phyloP scores from a whole-genome alignment of 1,139 yeast species.

The Saccharomyces hybrid region DNA sequence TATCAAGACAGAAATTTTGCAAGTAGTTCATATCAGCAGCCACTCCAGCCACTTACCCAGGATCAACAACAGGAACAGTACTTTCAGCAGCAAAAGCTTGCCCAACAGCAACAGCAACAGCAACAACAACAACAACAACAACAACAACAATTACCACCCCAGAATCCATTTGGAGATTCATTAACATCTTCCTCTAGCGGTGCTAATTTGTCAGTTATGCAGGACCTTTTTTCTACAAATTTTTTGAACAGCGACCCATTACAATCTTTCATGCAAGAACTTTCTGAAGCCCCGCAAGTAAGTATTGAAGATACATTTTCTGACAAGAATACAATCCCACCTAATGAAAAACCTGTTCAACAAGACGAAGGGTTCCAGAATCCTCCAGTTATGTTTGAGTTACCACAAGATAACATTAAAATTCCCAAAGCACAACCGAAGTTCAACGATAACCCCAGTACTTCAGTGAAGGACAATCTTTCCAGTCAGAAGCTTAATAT shows the following conservation, averaged over 20 bases:
- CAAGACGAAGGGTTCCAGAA: background rate
- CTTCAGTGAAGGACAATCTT: constrained; percentile 16
- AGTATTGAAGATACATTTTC: background rate
- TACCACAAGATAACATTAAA: background rate
- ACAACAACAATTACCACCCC: constrained; percentile 6
- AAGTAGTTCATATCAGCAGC: background rate
- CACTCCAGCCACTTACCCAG: background rate
- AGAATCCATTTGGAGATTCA: background rate
- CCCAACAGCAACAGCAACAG: constrained; percentile 2
- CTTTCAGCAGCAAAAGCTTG: constrained; percentile 1
- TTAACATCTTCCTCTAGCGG: constrained; percentile 1
- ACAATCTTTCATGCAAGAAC: constrained; percentile 22
- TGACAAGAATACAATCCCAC: background rate
- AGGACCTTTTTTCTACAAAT: constrained; percentile 20
- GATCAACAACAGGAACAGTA: constrained; percentile 8
- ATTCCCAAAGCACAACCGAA: constrained; percentile 1
- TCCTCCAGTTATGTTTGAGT: background rate
- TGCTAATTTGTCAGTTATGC: constrained; percentile 9
- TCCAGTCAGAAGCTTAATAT: constrained; percentile 19
- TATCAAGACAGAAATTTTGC: background rate
- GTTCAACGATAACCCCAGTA: constrained; percentile 11
- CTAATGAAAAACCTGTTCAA: background rate
- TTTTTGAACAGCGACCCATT: constrained; percentile 21
- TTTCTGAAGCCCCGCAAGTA: constrained; percentile 12
- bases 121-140: constrained; percentile 12